Base-by-base conservation (phyloP, 1,284 basidiomycete species). In the Pseudozyma pruni region DNA sequence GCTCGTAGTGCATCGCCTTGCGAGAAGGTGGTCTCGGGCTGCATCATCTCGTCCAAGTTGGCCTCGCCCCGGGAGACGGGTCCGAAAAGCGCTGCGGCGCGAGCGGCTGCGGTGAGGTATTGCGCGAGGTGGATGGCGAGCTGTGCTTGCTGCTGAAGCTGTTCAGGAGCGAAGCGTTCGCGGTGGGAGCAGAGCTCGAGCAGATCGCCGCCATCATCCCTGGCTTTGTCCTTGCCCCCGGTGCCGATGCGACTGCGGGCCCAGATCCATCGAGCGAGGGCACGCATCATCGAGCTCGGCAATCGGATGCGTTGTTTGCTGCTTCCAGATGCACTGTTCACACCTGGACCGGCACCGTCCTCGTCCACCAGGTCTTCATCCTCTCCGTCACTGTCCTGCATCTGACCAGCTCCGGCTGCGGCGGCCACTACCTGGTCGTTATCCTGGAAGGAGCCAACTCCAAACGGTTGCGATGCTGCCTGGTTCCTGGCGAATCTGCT, bases 191-290 rank as follows among this genome's bases (percentile, higher is more conserved):
- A 58, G 13, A 66, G 43, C 34, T 66, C 62, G 40, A 66, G 62
- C 50, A 66, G 34, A 19, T 66, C 62, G n/a, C 47, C 47, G 22
- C 47, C 42, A 7, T 58, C 51, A 27, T 42, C 62, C 17, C 55
- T 46, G 4, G 43, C 50, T 25, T 66, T 59, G 23, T 55, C 62
- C 40, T 53, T 64, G 39, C 62, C 50, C 11, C 56, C 56, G 3
- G 40, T 49, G 19, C 41, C 51, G 33, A 66, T 45, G 11, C 64
- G 57, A 25, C 53, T 62, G 23, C 64, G 64, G 16, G 59, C 59
- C 67, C 67, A 70, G 32, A 60, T 56, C 56, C 56, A 63, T 13
- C 67, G 54, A 23, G 67, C 67, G n/a, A 70, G 44, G 13, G 67
- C 67, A 34, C 67, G 59, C 55, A 70, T 63, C 51, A 57, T 62